These are phyloP conservation scores for Petunia secreta DNA, from an alignment of 257 asterid genomes.

Conservation along the genomic window DNA sequence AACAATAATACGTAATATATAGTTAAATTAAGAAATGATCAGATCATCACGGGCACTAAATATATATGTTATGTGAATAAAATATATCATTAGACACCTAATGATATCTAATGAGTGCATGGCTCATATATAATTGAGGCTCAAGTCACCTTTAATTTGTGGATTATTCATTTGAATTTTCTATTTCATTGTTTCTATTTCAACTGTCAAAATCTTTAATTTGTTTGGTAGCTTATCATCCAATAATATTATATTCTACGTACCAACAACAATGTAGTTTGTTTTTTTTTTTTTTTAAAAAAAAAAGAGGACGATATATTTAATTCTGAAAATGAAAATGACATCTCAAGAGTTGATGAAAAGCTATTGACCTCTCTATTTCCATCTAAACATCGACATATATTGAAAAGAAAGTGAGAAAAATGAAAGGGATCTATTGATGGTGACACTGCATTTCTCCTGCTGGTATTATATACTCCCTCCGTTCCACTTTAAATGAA, in stretches of 20 bases:
- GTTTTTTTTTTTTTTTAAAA: no score
- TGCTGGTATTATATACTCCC: no score
- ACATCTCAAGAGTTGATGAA: conserved; percentile 4
- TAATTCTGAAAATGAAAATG: conserved; percentile 16
- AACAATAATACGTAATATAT: no score
- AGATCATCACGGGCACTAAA: no score
- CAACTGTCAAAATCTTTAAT: not conserved
- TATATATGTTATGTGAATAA: no score
- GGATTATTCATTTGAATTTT: not conserved
- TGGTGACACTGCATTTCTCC: not conserved
- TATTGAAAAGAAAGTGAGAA: not conserved
- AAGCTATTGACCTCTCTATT: not conserved
- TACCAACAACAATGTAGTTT: not conserved
- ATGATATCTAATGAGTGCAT: no score
- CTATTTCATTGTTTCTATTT: not conserved
- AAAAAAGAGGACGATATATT: not conserved
- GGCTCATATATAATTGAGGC: no score
- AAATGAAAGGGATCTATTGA: not conserved
- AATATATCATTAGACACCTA: no score
- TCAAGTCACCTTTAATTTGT: no score
- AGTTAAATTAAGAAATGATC: no score
- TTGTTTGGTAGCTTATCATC: not conserved
- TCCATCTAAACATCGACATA: not conserved
- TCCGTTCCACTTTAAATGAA: no score
- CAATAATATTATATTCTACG: not conserved